Conservation (phyloP, 108 stramenopile genomes). For the Thalassiosira profunda region DNA sequence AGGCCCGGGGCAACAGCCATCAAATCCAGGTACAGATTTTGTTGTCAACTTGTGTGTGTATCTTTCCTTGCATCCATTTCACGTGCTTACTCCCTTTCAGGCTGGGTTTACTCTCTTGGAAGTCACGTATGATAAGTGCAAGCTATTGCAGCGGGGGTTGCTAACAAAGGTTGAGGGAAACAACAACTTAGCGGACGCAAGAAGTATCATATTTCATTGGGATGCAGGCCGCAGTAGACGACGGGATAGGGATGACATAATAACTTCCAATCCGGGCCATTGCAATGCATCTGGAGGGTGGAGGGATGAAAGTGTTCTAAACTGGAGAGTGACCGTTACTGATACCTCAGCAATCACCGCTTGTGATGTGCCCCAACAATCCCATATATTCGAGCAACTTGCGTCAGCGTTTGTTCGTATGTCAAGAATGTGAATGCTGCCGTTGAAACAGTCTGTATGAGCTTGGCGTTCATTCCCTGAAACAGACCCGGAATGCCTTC, state of each 20-base stretch:
- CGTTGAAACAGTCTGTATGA: slow-evolving; percentile 93
- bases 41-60: slow-evolving; percentile 12
- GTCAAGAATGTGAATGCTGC: slow-evolving; percentile 90
- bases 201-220: slow-evolving; percentile 26
- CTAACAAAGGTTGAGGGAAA: slow-evolving; percentile 11
- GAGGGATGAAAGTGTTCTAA: too few relatives aligned
- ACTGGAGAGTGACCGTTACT: too few relatives aligned
- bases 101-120: slow-evolving; percentile 24
- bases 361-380: too few relatives aligned
- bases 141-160: not conserved
- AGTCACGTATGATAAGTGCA: slow-evolving; percentile 13
- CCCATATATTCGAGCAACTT: too few relatives aligned
- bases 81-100: too few relatives aligned
- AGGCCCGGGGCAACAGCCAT: slow-evolving; percentile 16
- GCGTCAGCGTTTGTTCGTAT: slow-evolving; percentile 90
- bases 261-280: too few relatives aligned
- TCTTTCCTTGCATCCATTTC: slow-evolving; percentile 32
- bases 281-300: too few relatives aligned
- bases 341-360: too few relatives aligned
- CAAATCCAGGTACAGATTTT: slow-evolving; percentile 7
- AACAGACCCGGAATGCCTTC: slow-evolving; percentile 78
- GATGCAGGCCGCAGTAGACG: slow-evolving; percentile 15
- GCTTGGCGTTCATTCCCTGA: slow-evolving; percentile 93
- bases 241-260: too few relatives aligned
- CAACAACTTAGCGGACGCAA: not conserved